Base-by-base conservation (phyloP, 176 grass and related monocot species). In the Bonia amplexicaulis region DNA sequence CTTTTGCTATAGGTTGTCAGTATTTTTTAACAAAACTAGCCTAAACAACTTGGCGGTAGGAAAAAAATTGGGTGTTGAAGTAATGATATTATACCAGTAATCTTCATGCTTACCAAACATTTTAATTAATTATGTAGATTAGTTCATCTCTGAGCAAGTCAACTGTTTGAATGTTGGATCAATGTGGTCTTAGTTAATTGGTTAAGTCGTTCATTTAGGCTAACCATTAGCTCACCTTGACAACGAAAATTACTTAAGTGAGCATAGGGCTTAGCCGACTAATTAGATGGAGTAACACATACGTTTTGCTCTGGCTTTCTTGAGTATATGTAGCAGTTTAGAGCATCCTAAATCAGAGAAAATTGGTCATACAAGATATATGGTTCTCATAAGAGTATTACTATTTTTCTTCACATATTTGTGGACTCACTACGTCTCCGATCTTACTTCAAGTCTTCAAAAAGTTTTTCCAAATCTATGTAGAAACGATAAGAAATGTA, bases 81-180 rank as follows among this genome's bases (percentile, higher is more conserved):
- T 66, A 73, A 84, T 53, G 68, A n/a, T 80, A 35, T 26, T 80
- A 80, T 84, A 39, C 70, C n/a, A 48, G 6, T 57, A 33, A 87
- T 91, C 76, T 76, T 69, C 9, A 55, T 63, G 55, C 69, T 76
- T 29, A 85, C 76, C 71, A 8, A 80, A 81, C 64, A 47, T 64
- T 70, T 87, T 80, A 74, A 42, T 86, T 74, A 69, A 69, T 60
- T 62, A 17, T 9, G n/a, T 51, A 39, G 31, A 66, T 72, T 81
- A 82, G 73, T 42, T 90, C 52, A 78, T 54, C 22, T 40, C 37
- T 66, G 14, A 47, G 40, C 23, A 64, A 72, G 83, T 69, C 77
- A 81, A 81, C 78, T 82, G 83, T 72, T 48, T 77, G 78, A 66
- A 86, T 44, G 66, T 27, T 72, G 71, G 72, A 90, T 47, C 48